These are phyloP conservation scores for Aspergillus luchuensis DNA, from an alignment of 2,329 filamentous ascomycete species.

Conservation along the genomic window DNA sequence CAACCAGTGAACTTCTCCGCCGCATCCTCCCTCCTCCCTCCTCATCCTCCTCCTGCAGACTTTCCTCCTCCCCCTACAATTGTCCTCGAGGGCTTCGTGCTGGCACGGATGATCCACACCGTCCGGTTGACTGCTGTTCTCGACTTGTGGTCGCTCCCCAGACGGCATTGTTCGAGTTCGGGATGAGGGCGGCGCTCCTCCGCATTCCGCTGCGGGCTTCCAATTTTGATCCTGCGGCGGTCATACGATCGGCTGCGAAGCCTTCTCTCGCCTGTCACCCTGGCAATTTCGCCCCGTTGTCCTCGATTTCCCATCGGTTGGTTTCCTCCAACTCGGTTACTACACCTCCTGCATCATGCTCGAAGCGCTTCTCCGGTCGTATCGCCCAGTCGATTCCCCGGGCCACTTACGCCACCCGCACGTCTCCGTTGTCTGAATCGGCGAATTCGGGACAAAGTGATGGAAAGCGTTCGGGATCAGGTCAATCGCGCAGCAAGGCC, in stretches of 20 bases:
- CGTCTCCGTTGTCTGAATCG: constrained; percentile 17
- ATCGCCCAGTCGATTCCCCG: constrained; percentile 1
- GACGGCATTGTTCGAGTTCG: constrained; percentile 26
- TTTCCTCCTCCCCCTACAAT: neutral
- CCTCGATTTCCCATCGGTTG: neutral
- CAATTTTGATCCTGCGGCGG: constrained; percentile 31
- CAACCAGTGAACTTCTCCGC: constrained; percentile 9
- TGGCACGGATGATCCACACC: constrained; percentile 15
- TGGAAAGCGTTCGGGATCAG: constrained; percentile 14
- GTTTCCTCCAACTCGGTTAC: constrained; percentile 1
- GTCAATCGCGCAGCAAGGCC: constrained; percentile 25
- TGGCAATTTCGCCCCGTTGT: constrained; percentile 1
- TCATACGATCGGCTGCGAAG: constrained; percentile 28
- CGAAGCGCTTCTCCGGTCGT: neutral
- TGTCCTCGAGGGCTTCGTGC: constrained; percentile 7
- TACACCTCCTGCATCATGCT: neutral
- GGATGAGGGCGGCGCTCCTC: constrained; percentile 39
- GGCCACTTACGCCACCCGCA: constrained; percentile 23
- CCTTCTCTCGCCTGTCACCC: constrained; percentile 16
- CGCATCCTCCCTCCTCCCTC: constrained; percentile 13
- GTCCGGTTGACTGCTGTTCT: constrained; percentile 1
- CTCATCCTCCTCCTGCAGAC: constrained; percentile 1
- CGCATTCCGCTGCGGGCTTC: constrained; percentile 37
- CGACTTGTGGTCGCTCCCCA: constrained; percentile 17
- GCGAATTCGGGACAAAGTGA: constrained; percentile 13